Percentiles rank a stretch among this genome's conserved stretches.
These are phyloP conservation scores for Jimgerdemannia flammicorona DNA, from an alignment of 192 early-diverging fungal genomes.

Conservation along the genomic window DNA sequence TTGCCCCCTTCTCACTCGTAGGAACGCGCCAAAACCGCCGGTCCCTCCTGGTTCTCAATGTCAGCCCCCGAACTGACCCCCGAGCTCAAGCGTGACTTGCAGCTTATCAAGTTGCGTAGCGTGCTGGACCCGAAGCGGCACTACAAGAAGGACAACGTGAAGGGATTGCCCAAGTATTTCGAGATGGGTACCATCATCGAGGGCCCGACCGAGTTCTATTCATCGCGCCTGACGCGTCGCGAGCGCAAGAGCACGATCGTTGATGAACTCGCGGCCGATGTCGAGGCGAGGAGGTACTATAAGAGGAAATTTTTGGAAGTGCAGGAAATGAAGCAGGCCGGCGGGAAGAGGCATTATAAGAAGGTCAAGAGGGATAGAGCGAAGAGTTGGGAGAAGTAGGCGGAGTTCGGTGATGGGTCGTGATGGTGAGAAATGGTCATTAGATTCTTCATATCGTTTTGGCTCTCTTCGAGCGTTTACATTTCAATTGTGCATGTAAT, in stretches of 20 bases:
- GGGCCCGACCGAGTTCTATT: constrained; percentile 84
- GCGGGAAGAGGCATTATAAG: constrained; percentile 51
- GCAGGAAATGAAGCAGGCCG: constrained; percentile 50
- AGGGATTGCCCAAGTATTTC: constrained; percentile 83
- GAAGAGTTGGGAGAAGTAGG: constrained; percentile 36
- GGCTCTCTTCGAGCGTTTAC: neutral
- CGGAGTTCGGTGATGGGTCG: neutral
- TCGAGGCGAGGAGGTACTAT: constrained; percentile 70
- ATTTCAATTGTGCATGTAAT: no score
- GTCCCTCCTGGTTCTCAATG: constrained; percentile 88
- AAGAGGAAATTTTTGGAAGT: constrained; percentile 86
- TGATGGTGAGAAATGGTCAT: neutral
- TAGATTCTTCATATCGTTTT: neutral
- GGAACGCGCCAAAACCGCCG: constrained; percentile 23
- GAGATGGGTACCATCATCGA: constrained; percentile 92
- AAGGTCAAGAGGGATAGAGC: constrained; percentile 41
- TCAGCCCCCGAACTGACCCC: constrained; percentile 77
- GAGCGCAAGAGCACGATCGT: constrained; percentile 82
- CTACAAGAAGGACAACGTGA: constrained; percentile 77
- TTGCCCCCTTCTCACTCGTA: constrained; percentile 6
- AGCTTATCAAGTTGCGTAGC: constrained; percentile 78
- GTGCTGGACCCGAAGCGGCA: constrained; percentile 91
- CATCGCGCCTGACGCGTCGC: constrained; percentile 80
- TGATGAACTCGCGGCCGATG: constrained; percentile 84
- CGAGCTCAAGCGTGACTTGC: constrained; percentile 87